Evolutionary conservation across 2,329 filamentous ascomycete genomes (phyloP).

Genomic region (Zelopaecilomyces penicillatus): DNA sequence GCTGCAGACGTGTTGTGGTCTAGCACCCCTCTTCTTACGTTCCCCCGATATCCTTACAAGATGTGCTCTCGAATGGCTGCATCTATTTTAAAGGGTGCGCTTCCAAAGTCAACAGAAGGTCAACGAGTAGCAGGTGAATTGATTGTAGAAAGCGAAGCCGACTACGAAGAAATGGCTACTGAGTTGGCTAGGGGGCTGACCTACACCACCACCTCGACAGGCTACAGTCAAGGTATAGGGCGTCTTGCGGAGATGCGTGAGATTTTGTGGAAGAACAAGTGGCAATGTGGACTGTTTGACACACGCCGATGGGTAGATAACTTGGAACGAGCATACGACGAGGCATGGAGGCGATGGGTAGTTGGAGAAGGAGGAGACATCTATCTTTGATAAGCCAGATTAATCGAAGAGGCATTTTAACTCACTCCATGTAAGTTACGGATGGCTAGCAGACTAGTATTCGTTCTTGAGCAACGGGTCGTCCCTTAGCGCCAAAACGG

Average conservation of each 20-base stretch:
- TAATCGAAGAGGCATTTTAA: not conserved
- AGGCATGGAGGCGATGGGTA: conserved; percentile 86
- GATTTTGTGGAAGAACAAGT: conserved; percentile 74
- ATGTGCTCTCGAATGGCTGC: conserved; percentile 99
- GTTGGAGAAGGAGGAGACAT: conserved; percentile 85
- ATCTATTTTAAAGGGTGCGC: conserved; percentile 81
- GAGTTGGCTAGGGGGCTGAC: conserved; percentile 54
- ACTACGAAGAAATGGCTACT: conserved; percentile 76
- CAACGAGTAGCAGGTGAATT: conserved; percentile 61
- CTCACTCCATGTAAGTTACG: not conserved
- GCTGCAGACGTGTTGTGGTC: conserved; percentile 96
- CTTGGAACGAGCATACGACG: conserved; percentile 78
- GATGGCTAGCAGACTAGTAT: not conserved
- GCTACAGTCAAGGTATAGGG: conserved; percentile 51
- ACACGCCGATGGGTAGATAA: conserved; percentile 86
- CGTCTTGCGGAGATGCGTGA: conserved; percentile 70
- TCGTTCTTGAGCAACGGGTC: not conserved
- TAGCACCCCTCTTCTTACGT: conserved; percentile 82
- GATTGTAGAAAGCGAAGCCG: conserved; percentile 66
- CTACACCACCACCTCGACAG: conserved; percentile 41
- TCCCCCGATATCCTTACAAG: conserved; percentile 90
- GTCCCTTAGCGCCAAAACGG: not conserved
- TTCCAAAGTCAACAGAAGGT: conserved; percentile 66
- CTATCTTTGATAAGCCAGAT: conserved; percentile 48
- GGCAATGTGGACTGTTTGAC: conserved; percentile 82